A percentile compares a stretch with the other conserved stretches of the same genome.
Evolutionary conservation across 1,284 basidiomycete species (phyloP).

Genomic region (Malassezia cuniculi): DNA sequence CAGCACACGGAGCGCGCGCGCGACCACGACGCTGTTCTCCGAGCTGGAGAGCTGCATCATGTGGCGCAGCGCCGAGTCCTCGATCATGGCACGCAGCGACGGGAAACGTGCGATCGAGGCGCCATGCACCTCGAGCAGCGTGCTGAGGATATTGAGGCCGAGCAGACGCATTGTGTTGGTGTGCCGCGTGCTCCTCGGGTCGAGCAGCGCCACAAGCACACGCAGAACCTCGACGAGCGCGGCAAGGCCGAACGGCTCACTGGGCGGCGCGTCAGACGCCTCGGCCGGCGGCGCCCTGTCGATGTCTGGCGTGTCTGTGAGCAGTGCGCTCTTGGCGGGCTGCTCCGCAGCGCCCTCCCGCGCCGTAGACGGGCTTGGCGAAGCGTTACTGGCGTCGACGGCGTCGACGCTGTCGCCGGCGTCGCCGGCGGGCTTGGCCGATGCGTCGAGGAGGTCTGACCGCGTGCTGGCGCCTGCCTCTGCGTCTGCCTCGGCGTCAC

Average conservation of each 20-base stretch:
- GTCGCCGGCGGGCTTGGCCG: neutral
- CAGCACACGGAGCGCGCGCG: slow-evolving; percentile 68
- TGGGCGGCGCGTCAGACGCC: neutral
- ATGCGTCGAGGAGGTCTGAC: neutral
- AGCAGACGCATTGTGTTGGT: slow-evolving; percentile 90
- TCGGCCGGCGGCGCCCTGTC: neutral
- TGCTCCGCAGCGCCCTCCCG: neutral
- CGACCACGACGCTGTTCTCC: slow-evolving; percentile 67
- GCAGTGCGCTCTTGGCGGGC: neutral
- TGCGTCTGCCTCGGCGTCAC: slow-evolving; percentile 37
- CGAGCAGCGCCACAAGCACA: slow-evolving; percentile 84
- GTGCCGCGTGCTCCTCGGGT: slow-evolving; percentile 85
- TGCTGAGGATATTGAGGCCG: slow-evolving; percentile 72
- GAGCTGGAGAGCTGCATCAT: slow-evolving; percentile 60
- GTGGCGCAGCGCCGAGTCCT: slow-evolving; percentile 87
- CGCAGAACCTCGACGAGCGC: slow-evolving; percentile 85
- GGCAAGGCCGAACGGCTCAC: slow-evolving; percentile 65
- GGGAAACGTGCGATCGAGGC: slow-evolving; percentile 55
- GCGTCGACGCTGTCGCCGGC: neutral
- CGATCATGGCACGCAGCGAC: slow-evolving; percentile 58
- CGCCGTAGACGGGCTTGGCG: neutral
- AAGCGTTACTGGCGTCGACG: neutral
- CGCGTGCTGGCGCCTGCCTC: slow-evolving; percentile 23
- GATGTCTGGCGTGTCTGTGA: neutral
- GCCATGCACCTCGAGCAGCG: slow-evolving; percentile 77